Percentiles rank a stretch among this genome's conserved stretches.
These are phyloP conservation scores for Plectosphaerella plurivora DNA, from an alignment of 2,329 filamentous ascomycete species.

Conservation along the genomic window DNA sequence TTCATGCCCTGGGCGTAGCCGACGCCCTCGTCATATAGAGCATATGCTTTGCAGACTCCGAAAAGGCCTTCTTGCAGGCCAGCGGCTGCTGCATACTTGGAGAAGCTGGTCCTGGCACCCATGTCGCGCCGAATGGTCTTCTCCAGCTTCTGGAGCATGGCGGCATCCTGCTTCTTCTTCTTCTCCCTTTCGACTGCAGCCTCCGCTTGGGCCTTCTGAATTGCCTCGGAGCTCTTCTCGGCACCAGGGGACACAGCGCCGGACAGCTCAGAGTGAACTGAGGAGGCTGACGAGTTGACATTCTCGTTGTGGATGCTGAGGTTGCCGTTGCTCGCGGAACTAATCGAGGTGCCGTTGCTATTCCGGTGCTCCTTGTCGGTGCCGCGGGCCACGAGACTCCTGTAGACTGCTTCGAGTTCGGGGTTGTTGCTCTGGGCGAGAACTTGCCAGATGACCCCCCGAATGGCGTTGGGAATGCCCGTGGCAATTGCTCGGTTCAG, in stretches of 20 bases:
- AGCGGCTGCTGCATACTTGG: conserved; percentile 87
- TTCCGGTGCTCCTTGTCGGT: conserved; percentile 72
- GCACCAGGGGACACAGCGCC: conserved; percentile 52
- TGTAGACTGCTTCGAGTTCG: conserved; percentile 82
- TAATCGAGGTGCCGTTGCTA: conserved; percentile 48
- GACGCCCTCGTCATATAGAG: conserved; percentile 87
- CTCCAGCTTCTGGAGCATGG: conserved; percentile 74
- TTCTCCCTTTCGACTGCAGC: conserved; percentile 66
- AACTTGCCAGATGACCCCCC: conserved; percentile 99
- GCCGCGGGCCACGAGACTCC: conserved; percentile 72
- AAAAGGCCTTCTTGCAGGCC: conserved; percentile 92
- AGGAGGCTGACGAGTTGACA: conserved; percentile 74
- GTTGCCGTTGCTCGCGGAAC: conserved; percentile 48
- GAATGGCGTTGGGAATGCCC: conserved; percentile 90
- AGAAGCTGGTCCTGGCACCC: conserved; percentile 90
- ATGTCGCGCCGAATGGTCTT: conserved; percentile 89
- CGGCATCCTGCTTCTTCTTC: conserved; percentile 73
- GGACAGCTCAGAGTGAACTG: conserved; percentile 74
- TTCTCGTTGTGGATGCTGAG: conserved; percentile 62
- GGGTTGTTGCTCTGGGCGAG: conserved; percentile 92
- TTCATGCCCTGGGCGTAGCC: conserved; percentile 99
- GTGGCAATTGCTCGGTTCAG: conserved; percentile 86
- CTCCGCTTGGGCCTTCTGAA: conserved; percentile 60
- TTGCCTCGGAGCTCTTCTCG: conserved; percentile 60
- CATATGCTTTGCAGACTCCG: conserved; percentile 95